Percentiles rank a stretch among this genome's conserved stretches.
phyloP scores from a whole-genome alignment of 2,329 filamentous ascomycete genomes.

The Verticillium albo-atrum region DNA sequence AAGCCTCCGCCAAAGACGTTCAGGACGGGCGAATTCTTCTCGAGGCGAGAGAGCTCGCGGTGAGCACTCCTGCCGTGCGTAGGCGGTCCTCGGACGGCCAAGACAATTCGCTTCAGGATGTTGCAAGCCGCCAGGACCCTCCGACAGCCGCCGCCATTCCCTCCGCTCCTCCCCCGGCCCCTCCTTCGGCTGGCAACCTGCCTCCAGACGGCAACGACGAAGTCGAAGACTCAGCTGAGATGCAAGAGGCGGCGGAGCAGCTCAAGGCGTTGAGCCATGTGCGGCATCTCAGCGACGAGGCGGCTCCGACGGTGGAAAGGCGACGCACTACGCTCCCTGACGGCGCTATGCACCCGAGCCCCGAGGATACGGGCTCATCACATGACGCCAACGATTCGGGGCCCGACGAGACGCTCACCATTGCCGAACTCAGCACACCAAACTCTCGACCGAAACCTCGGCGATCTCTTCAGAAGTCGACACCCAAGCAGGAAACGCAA shows the following conservation, averaged over 20 bases:
- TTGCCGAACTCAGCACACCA: slow-evolving; percentile 27
- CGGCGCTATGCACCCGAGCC: slow-evolving; percentile 26
- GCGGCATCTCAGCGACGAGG: slow-evolving; percentile 34
- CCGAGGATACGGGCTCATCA: slow-evolving; percentile 36
- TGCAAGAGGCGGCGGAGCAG: slow-evolving; percentile 65
- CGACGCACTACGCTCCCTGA: slow-evolving; percentile 34
- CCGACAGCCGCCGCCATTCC: not conserved
- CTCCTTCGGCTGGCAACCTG: not conserved
- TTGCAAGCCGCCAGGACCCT: slow-evolving; percentile 5
- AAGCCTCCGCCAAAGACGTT: slow-evolving; percentile 45
- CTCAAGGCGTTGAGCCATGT: slow-evolving; percentile 62
- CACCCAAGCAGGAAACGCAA: slow-evolving; percentile 54
- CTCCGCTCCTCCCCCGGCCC: not conserved
- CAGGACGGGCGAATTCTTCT: slow-evolving; percentile 55
- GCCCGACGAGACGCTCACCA: slow-evolving; percentile 32
- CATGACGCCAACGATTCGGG: slow-evolving; percentile 34
- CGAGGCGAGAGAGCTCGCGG: slow-evolving; percentile 44
- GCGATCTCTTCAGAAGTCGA: slow-evolving; percentile 42
- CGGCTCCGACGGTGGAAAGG: slow-evolving; percentile 18
- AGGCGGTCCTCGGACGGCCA: slow-evolving; percentile 9
- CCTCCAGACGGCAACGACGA: slow-evolving; percentile 35
- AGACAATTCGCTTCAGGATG: slow-evolving; percentile 8
- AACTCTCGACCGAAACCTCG: slow-evolving; percentile 36
- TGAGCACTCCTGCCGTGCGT: slow-evolving; percentile 26
- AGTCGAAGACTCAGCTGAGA: slow-evolving; percentile 61